A percentile compares a stretch with the other conserved stretches of the same genome.
phyloP scores from a whole-genome alignment of 192 early-diverging fungal species.

The Entomortierella parvispora region DNA sequence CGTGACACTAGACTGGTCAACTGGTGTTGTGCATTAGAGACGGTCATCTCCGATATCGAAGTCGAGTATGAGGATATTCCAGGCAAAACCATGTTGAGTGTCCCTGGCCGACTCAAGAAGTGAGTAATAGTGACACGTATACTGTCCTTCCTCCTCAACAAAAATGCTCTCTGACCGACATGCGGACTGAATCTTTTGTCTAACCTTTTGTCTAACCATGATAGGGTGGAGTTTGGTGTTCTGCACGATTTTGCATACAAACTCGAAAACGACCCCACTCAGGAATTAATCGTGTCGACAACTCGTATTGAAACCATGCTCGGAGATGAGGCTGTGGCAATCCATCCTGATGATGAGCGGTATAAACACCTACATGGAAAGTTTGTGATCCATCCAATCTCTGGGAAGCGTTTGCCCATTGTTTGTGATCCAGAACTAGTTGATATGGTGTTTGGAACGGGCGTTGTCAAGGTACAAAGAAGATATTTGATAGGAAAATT shows the following conservation, averaged over 20 bases:
- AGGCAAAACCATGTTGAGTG: constrained; percentile 72
- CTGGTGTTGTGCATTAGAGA: constrained; percentile 95
- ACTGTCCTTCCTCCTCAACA: too few species aligned
- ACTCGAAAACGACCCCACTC: constrained; percentile 70
- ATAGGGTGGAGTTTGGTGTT: constrained; percentile 95
- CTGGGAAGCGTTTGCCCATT: constrained; percentile 82
- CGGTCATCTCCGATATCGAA: constrained; percentile 97
- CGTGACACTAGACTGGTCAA: constrained; percentile 93
- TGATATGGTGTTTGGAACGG: constrained; percentile 93
- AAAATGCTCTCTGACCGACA: too few species aligned
- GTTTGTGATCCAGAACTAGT: constrained; percentile 84
- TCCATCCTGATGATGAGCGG: constrained; percentile 85
- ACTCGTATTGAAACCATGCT: constrained; percentile 98
- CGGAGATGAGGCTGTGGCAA: constrained; percentile 96
- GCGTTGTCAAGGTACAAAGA: constrained; percentile 87
- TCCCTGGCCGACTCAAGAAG: constrained; percentile 82
- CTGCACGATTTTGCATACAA: constrained; percentile 91
- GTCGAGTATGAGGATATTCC: constrained; percentile 87
- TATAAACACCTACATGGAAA: constrained; percentile 79
- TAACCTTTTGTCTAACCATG: constrained; percentile 8
- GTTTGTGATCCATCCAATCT: constrained; percentile 85
- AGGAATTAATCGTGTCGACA: constrained; percentile 89
- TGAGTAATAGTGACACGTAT: constrained; percentile 18
- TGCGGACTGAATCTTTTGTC: too few species aligned
- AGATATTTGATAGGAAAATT: background rate